Base-by-base conservation (phyloP, 805 yeast species). In the Candida morakotiae region DNA sequence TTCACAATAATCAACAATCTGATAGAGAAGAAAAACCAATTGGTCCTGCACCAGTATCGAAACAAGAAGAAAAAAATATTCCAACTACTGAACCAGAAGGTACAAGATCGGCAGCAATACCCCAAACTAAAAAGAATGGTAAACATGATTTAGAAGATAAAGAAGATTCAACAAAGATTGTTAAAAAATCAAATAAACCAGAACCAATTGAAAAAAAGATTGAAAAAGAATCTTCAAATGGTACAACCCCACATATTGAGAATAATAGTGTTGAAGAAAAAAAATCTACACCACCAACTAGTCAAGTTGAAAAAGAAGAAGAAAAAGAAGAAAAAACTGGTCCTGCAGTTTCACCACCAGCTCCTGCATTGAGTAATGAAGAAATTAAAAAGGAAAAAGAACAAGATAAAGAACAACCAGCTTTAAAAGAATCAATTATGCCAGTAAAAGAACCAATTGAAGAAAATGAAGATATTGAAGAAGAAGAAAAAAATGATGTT, bases 91-190 rank as follows among this genome's bases (percentile, higher is more conserved):
- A 42, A 29, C 42, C 44, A 11, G 31, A 26, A 18, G 43, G 34
- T 14, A 32, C 31, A 11, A 25, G 24, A 18, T 34, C 41, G 23
- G 41, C 43, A 19, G 41, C 41, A 14, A 17, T 24, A 10, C 35
- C 31, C 9, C 36, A 24, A 20, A 31, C 31, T 20, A 31, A 22
- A 22, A 8, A 14, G 10, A 31, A 22, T 22, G 46, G 48, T 16
- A 67, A 67, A 39, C 66, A 59, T 27, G 69, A 64, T 21, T 56
- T 67, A 39, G 72, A 67, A 3, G 69, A 63, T 10, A 64, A 63
- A 43, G 39, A 42, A n/a, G 69, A 64, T 32, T 33, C 53, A 4
- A n/a, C n/a, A n/a, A 52, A 55, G 41, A 43, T 46, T n/a, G 31
- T 49, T 26, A 56, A 64, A 42, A 53, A 55, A 34, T 43, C 56